These are phyloP conservation scores for Arthrinium phaeospermum DNA, from an alignment of 2,329 filamentous ascomycete species.

Conservation along the genomic window DNA sequence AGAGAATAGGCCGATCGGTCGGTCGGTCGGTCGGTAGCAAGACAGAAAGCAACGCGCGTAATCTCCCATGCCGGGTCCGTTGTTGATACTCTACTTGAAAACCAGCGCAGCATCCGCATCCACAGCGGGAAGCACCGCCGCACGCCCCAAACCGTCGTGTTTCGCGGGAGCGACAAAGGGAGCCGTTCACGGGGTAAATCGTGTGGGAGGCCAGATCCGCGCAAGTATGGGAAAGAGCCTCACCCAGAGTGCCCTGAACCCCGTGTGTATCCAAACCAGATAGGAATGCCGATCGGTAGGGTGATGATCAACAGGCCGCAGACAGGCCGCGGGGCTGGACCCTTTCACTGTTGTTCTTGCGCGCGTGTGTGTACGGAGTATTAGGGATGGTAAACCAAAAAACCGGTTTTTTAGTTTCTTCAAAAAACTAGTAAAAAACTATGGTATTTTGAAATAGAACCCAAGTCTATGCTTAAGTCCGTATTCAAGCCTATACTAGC, in stretches of 20 bases:
- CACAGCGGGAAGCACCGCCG: constrained; percentile 8
- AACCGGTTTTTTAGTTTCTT: too few relatives aligned
- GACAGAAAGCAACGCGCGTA: neutral
- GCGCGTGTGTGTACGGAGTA: too few relatives aligned
- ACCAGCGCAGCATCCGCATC: neutral
- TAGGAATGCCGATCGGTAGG: neutral
- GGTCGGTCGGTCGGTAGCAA: neutral
- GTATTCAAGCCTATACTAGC: too few relatives aligned
- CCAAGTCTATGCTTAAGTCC: too few relatives aligned
- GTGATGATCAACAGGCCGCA: neutral
- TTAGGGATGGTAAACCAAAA: too few relatives aligned
- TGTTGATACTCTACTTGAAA: neutral
- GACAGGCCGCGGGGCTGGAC: neutral
- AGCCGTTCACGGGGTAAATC: neutral
- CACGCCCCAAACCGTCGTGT: neutral
- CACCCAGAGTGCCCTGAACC: neutral
- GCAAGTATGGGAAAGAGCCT: neutral
- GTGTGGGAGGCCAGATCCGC: neutral
- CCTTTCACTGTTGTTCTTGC: neutral
- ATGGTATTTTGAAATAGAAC: too few relatives aligned
- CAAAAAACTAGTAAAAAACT: too few relatives aligned
- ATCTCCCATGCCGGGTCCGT: neutral
- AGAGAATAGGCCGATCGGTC: neutral
- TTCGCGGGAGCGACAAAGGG: neutral
- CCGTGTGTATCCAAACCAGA: neutral